Evolutionary conservation across 164 flowering plant species (phyloP), one percentile per base, ranked within the genome.

Genomic region (Stephania yunnanensis): DNA sequence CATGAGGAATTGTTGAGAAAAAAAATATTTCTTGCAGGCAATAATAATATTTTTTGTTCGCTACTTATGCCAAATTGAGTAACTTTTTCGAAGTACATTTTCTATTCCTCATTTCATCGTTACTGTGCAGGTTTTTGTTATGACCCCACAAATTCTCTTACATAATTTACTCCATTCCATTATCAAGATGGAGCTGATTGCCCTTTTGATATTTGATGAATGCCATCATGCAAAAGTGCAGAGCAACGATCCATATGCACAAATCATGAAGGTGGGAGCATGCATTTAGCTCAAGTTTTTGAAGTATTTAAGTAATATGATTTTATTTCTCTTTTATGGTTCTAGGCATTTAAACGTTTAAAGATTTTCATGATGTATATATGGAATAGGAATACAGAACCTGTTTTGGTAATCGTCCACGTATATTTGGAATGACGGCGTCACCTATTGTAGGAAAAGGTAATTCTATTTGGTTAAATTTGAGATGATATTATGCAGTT

Each of bases 351-450:
- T 17, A 72, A 31, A 5, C 25, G 50, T 30, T 30, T 2, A 6
- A 31, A 45, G 72, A 22, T 77, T 58, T 76, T 80, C 66, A 58
- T 3, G 17, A 48, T 65, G 42, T 36, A 36, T 36, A 36, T 36
- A 36, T 36, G 36, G 7, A 85, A 74, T 75, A 96, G 97, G 86
- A 86, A 10, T 92, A 94, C 71, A 81, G 83, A 73, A 20, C 71
- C 7, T 52, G 79, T 80, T 66, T 25, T 7, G 65, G 72, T 10
- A 87, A 83, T 77, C 84, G 77, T 73, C 98, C 99, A 5, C 97
- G 97, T 70, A 85, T 96, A 80, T 94, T 94, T 89, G 99, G 99
- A 80, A 94, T 96, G 97, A 96, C 99, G 66, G 99, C 99, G 73
- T 96, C 99, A 74, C 99, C 98, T 42, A 81, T 86, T 45, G 81